Evolutionary conservation across 768 basidiomycete species (phyloP).

Genomic region (Leccinum boreale): DNA sequence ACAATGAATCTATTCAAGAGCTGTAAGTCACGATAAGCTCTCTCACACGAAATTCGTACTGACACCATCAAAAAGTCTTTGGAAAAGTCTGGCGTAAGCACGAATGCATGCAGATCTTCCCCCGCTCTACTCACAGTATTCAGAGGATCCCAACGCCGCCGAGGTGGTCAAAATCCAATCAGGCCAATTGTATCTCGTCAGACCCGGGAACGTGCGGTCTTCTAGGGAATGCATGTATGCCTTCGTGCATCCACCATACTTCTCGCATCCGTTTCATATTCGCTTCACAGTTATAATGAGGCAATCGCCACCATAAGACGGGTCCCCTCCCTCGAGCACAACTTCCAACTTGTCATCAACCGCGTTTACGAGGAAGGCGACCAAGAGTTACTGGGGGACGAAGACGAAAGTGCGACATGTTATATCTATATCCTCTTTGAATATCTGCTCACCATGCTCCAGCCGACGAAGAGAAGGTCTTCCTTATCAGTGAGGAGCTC

Average conservation of each 20-base stretch:
- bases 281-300: constrained; percentile 75
- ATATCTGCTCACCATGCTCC: constrained; percentile 8
- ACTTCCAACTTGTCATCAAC: constrained; percentile 92
- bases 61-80: constrained; percentile 52
- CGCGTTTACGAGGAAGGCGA: constrained; percentile 97
- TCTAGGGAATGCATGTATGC: constrained; percentile 96
- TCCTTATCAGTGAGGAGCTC: constrained; percentile 87
- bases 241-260: not conserved
- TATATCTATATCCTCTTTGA: not conserved
- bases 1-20: constrained; percentile 85
- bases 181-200: constrained; percentile 87
- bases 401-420: constrained; percentile 73
- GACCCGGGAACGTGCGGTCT: constrained; percentile 87
- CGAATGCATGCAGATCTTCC: constrained; percentile 12
- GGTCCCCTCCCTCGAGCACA: constrained; percentile 70
- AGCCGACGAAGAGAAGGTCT: constrained; percentile 94
- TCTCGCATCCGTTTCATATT: constrained; percentile 1
- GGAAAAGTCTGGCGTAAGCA: constrained; percentile 94
- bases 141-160: constrained; percentile 91
- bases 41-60: constrained; percentile 13
- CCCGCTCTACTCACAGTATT: constrained; percentile 24
- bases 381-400: constrained; percentile 90
- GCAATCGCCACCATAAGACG: constrained; percentile 93
- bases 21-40: constrained; percentile 45
- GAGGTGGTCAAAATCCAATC: constrained; percentile 94